Evolutionary conservation across 2,329 filamentous ascomycete genomes (phyloP).

Genomic region (Fusarium oxysporum): DNA sequence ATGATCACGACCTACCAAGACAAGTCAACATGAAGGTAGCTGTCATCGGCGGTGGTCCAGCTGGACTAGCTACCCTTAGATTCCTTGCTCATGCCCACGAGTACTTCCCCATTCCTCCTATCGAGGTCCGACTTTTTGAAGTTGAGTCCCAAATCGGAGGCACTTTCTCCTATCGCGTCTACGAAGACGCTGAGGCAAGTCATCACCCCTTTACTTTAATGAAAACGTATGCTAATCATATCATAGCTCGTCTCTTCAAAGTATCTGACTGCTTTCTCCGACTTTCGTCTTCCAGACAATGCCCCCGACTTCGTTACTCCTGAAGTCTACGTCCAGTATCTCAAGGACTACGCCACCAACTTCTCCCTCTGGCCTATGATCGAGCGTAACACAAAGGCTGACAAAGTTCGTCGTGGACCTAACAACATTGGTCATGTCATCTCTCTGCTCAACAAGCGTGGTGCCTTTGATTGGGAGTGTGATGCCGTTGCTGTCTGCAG

Average conservation of each 20-base stretch:
- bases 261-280: slow-evolving; percentile 63
- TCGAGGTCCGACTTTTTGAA: slow-evolving; percentile 60
- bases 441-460: slow-evolving; percentile 7
- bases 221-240: neutral
- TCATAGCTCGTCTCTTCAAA: slow-evolving; percentile 60
- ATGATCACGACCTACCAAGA: neutral
- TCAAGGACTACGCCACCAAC: slow-evolving; percentile 53
- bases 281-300: slow-evolving; percentile 57
- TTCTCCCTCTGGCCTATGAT: slow-evolving; percentile 56
- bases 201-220: fast-evolving
- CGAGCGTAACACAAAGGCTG: slow-evolving; percentile 49
- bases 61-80: slow-evolving; percentile 56
- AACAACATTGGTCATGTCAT: slow-evolving; percentile 26
- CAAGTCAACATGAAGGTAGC: slow-evolving; percentile 51
- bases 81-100: slow-evolving; percentile 54
- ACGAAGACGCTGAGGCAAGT: slow-evolving; percentile 59
- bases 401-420: slow-evolving; percentile 36
- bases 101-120: slow-evolving; percentile 51
- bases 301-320: slow-evolving; percentile 59
- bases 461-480: slow-evolving; percentile 49
- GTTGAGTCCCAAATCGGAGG: slow-evolving; percentile 57
- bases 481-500: slow-evolving; percentile 61
- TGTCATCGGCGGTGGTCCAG: slow-evolving; percentile 58
- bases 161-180: slow-evolving; percentile 60
- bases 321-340: slow-evolving; percentile 56